These are phyloP conservation scores for Sphaerulina musiva DNA, from an alignment of 2,329 filamentous ascomycete genomes.

Conservation along the genomic window DNA sequence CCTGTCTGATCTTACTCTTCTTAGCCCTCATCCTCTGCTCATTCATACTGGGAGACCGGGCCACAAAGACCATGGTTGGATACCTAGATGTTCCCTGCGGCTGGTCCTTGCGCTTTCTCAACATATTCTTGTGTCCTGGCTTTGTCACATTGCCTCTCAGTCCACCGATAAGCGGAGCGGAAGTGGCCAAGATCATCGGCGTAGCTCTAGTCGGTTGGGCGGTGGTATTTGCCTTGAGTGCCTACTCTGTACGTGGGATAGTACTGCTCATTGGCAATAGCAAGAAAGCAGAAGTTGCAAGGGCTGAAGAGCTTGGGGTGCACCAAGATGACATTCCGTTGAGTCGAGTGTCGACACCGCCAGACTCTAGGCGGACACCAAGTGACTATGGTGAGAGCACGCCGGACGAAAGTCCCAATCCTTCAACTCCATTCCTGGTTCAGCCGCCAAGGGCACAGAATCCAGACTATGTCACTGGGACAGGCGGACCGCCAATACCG, in stretches of 20 bases:
- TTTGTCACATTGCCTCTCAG: slow-evolving; percentile 56
- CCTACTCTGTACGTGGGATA: slow-evolving; percentile 44
- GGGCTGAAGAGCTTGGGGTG: slow-evolving; percentile 47
- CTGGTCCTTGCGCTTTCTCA: slow-evolving; percentile 55
- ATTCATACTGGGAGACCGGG: slow-evolving; percentile 43
- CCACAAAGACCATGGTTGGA: slow-evolving; percentile 44
- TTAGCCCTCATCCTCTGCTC: slow-evolving; percentile 46
- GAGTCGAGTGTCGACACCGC: slow-evolving; percentile 9
- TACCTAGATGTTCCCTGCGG: slow-evolving; percentile 52
- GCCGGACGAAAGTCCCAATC: neutral
- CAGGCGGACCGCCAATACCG: slow-evolving; percentile 23
- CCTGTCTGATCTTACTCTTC: slow-evolving; percentile 52
- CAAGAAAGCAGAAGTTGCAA: slow-evolving; percentile 47
- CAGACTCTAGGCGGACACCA: neutral
- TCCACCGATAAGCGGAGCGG: slow-evolving; percentile 47
- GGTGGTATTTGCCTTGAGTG: slow-evolving; percentile 28
- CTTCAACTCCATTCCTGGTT: slow-evolving; percentile 9
- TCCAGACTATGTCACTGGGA: slow-evolving; percentile 21
- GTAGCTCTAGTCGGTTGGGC: slow-evolving; percentile 54
- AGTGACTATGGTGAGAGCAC: neutral
- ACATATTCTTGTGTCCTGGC: slow-evolving; percentile 53
- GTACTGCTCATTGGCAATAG: slow-evolving; percentile 48
- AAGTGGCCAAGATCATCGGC: slow-evolving; percentile 54
- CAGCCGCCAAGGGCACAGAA: slow-evolving; percentile 24
- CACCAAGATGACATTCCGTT: slow-evolving; percentile 46